These are phyloP conservation scores for Echium plantagineum DNA, from an alignment of 257 asterid genomes.

Conservation along the genomic window DNA sequence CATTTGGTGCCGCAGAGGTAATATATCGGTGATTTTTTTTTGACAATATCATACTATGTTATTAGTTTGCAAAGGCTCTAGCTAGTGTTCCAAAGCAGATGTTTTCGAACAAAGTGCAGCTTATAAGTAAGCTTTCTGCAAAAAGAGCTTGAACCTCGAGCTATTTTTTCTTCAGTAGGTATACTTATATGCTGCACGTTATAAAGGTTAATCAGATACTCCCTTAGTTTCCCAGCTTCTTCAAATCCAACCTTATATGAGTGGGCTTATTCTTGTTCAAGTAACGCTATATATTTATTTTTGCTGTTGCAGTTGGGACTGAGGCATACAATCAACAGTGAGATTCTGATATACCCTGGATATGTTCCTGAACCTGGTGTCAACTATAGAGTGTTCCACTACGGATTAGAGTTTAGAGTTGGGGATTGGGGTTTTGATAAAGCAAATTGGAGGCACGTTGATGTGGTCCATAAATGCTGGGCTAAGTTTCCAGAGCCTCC, in stretches of 20 bases:
- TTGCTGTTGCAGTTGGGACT: constrained; percentile 53
- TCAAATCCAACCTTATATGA: neutral
- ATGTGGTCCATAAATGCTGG: constrained; percentile 70
- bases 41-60: neutral
- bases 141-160: neutral
- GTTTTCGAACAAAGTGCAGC: neutral
- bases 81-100: neutral
- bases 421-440: constrained; percentile 90
- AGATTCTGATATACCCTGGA: constrained; percentile 87
- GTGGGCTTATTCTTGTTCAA: neutral
- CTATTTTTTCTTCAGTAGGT: neutral
- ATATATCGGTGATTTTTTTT: constrained; percentile 1
- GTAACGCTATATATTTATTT: neutral
- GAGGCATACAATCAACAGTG: constrained; percentile 53
- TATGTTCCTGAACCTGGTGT: constrained; percentile 64
- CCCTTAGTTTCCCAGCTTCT: neutral
- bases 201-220: too few species aligned
- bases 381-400: constrained; percentile 72
- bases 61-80: neutral
- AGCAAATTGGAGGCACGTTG: constrained; percentile 76
- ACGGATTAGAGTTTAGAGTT: constrained; percentile 75
- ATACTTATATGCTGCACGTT: neutral
- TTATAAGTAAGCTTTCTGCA: neutral
- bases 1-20: constrained; percentile 99
- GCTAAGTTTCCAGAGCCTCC: constrained; percentile 81